Evolutionary conservation across 768 basidiomycete genomes (phyloP), one percentile per base, ranked within the genome.

Genomic region (Suillus decipiens): DNA sequence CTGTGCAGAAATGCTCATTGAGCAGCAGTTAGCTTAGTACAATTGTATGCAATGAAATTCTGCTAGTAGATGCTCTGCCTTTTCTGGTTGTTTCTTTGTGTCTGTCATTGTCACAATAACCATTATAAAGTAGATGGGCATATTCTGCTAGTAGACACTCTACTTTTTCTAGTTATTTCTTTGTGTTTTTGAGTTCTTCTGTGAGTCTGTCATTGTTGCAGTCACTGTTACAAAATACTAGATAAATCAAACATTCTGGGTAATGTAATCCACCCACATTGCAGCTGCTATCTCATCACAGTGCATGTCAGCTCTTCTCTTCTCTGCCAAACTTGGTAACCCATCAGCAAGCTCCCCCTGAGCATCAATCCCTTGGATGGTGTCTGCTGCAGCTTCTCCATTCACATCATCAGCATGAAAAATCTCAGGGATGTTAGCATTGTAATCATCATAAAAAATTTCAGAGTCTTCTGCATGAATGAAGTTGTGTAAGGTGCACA

Each of bases 121-220:
- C 78, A 41, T 81, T 76, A 5, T 82, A 70, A 70, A 90, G 85
- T 55, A 89, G 69, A 89, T 28, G 28, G 2, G 3, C 3, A 28
- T 28, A 74, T 31, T 72, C 69, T 2, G 68, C 59, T 59, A 81
- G 65, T 48, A 80, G 74, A 1, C 82, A 78, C 58, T 89, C 89
- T 0, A 83, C 80, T 65, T 83, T 80, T 48, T 87, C 87, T 0
- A 83, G 82, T 51, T 86, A 81, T 60, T 79, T 81, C 37, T 73
- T 71, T 0, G 75, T 63, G 0, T 66, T 19, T 1, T 69, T 62
- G 65, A 89, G 82, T 62, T 89, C 85, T 41, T 76, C 77, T 24
- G 80, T 77, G 54, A 89, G 80, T 28, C 59, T 14, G 12, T 89
- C 88, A 41, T 75, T 71, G 51, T 89, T 86, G 66, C 76, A 34